phyloP scores from a whole-genome alignment of 345 rosid species.

The Boechera stricta region DNA sequence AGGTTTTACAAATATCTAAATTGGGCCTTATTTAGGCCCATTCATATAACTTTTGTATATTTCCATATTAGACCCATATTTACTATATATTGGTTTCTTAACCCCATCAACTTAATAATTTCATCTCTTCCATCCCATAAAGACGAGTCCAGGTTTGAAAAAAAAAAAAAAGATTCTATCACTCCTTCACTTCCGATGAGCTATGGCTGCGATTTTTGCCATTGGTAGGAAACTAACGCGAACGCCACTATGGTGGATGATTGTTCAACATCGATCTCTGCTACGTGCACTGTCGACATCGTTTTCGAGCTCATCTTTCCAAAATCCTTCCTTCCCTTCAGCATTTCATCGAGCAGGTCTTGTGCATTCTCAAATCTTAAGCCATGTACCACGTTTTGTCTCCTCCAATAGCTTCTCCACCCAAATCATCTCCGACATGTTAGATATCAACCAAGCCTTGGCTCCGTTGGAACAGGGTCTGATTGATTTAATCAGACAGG shows the following conservation, averaged over 20 bases:
- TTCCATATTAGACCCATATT: no score
- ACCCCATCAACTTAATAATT: neutral
- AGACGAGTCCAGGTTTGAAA: neutral
- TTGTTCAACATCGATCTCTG: neutral
- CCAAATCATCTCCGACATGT: constrained; percentile 33
- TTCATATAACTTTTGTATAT: neutral
- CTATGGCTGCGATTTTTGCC: constrained; percentile 36
- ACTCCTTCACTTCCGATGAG: constrained; percentile 9
- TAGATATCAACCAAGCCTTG: constrained; percentile 33
- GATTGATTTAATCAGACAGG: constrained; percentile 53
- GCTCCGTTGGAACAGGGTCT: constrained; percentile 43
- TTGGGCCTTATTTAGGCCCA: constrained; percentile 27
- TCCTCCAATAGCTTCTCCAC: constrained; percentile 47
- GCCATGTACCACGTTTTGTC: constrained; percentile 30
- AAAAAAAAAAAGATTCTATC: neutral
- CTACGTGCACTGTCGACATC: neutral
- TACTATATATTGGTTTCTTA: neutral
- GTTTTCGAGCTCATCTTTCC: constrained; percentile 11
- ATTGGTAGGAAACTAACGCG: constrained; percentile 30
- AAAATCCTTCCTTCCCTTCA: constrained; percentile 37
- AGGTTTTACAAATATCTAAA: constrained; percentile 1
- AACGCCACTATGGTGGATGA: constrained; percentile 2
- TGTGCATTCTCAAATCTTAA: constrained; percentile 24
- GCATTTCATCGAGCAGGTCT: constrained; percentile 64
- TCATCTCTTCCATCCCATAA: neutral